These are phyloP conservation scores for Larix sibirica DNA, from an alignment of 83 land plant genomes.

Conservation along the genomic window DNA sequence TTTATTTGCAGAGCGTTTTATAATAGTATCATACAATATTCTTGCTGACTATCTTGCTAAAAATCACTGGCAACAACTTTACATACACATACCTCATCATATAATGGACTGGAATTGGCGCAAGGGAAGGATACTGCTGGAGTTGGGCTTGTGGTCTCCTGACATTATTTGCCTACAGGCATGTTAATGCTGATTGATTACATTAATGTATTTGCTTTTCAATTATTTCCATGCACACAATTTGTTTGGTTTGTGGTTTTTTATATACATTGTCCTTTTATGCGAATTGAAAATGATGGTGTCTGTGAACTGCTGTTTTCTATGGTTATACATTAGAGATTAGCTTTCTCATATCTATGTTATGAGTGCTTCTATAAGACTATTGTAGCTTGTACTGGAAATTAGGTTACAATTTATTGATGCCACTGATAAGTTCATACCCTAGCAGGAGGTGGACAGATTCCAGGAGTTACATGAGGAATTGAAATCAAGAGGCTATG, in stretches of 20 bases:
- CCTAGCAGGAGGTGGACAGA: slow-evolving; percentile 89
- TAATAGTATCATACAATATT: slow-evolving; percentile 87
- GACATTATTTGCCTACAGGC: slow-evolving; percentile 97
- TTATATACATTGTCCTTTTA: neutral
- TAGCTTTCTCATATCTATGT: too few relatives aligned
- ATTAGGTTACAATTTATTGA: neutral
- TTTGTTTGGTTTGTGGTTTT: neutral
- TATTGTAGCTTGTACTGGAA: neutral
- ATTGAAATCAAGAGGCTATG: slow-evolving; percentile 59
- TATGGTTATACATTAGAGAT: slow-evolving; percentile 1
- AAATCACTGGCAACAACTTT: slow-evolving; percentile 64
- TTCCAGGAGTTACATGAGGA: slow-evolving; percentile 68
- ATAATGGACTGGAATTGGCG: slow-evolving; percentile 86
- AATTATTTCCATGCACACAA: neutral
- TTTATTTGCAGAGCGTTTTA: slow-evolving; percentile 68
- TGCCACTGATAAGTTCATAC: neutral
- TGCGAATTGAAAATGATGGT: neutral
- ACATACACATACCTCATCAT: slow-evolving; percentile 73
- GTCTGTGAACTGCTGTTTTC: neutral
- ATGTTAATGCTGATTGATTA: neutral
- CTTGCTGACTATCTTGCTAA: slow-evolving; percentile 85
- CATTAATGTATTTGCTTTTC: neutral
- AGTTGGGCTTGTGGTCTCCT: slow-evolving; percentile 91
- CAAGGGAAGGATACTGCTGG: slow-evolving; percentile 63
- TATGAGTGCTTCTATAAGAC: neutral